phyloP scores from a whole-genome alignment of 352 stramenopile genomes.

The Peronospora belbahrii region DNA sequence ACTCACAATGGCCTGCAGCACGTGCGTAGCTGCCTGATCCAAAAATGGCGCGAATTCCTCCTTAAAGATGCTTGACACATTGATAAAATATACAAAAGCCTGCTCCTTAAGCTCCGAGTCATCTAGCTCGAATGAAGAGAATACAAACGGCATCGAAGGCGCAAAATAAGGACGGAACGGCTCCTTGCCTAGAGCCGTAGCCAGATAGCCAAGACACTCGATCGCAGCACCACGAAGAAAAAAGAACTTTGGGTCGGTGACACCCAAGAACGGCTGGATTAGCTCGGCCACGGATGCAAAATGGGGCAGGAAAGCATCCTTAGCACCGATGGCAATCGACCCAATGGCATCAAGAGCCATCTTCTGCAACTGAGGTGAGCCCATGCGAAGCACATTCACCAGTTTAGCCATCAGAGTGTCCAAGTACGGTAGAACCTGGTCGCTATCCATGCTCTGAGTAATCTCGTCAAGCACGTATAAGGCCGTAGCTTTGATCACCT shows the following conservation, averaged over 20 bases:
- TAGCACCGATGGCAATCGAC: constrained; percentile 94
- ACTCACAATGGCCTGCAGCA: constrained; percentile 64
- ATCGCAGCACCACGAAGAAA: constrained; percentile 92
- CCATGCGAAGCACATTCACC: constrained; percentile 87
- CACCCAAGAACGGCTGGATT: constrained; percentile 84
- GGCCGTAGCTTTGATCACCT: constrained; percentile 92
- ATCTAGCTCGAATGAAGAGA: constrained; percentile 89
- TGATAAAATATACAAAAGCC: constrained; percentile 97
- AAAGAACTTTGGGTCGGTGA: constrained; percentile 90
- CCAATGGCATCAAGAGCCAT: constrained; percentile 95
- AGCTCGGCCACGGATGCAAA: constrained; percentile 84
- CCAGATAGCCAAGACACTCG: constrained; percentile 97
- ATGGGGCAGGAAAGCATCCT: constrained; percentile 96
- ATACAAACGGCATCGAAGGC: constrained; percentile 91
- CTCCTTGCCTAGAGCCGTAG: constrained; percentile 93
- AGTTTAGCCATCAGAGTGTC: constrained; percentile 95
- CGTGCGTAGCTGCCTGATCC: constrained; percentile 57
- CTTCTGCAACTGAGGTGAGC: constrained; percentile 92
- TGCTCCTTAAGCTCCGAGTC: constrained; percentile 97
- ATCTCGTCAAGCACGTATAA: constrained; percentile 99
- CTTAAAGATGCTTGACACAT: constrained; percentile 96
- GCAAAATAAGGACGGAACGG: constrained; percentile 93
- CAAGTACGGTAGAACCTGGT: constrained; percentile 92
- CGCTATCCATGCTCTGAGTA: constrained; percentile 94
- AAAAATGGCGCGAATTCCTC: constrained; percentile 94